A percentile compares a stretch with the other conserved stretches of the same genome.
Evolutionary conservation across 495 filamentous ascomycete species (phyloP).

Genomic region (Penicillium dipodomyicola): DNA sequence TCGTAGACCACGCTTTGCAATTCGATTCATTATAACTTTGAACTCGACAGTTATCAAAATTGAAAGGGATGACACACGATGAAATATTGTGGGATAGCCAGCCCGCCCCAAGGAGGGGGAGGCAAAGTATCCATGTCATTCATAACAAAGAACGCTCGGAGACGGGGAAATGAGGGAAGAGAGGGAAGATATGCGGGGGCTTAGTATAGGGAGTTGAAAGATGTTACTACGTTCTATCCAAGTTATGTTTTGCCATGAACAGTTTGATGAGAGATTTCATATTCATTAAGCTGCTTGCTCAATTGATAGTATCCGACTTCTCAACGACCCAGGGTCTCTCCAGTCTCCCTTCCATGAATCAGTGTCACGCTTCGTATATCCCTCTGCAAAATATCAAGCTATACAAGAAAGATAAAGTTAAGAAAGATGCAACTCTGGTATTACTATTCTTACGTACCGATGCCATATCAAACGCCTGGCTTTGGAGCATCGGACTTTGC

Average conservation of each 20-base stretch:
- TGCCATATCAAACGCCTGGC: neutral
- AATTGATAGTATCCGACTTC: neutral
- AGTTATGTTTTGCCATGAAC: neutral
- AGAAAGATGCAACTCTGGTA: neutral
- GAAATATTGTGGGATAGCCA: conserved; percentile 8
- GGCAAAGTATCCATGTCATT: neutral
- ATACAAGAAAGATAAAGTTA: neutral
- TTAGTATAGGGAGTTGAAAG: no score
- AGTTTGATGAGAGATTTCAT: neutral
- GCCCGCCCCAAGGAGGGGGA: conserved; percentile 2
- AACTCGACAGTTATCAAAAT: no score
- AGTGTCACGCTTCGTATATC: neutral
- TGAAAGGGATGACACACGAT: neutral
- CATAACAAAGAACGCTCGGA: neutral
- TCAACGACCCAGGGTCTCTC: neutral
- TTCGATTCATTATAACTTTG: no score
- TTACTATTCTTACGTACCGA: neutral
- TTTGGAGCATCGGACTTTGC: neutral
- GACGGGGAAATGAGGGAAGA: no score
- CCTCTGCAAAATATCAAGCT: neutral
- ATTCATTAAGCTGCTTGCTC: neutral
- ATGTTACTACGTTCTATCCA: neutral
- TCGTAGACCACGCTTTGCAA: no score
- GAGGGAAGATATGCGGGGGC: no score
- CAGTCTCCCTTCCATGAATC: neutral